Evolutionary conservation across 163 green algal genomes (phyloP).

Genomic region (Volvox carteri): DNA sequence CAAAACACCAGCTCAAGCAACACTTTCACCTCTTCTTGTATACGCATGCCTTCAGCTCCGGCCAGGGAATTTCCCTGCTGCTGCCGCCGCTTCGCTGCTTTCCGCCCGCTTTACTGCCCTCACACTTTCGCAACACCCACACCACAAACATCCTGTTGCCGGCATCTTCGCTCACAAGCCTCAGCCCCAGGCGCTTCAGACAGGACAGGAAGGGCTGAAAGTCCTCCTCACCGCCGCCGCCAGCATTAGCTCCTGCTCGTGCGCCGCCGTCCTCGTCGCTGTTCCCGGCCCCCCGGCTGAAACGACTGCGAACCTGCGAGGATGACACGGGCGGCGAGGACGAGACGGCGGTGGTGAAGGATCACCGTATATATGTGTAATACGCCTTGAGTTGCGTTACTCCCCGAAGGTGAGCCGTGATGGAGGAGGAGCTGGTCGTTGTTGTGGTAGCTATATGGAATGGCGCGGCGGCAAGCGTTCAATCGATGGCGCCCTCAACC

Average conservation of each 20-base stretch:
- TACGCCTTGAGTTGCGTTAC: too few species aligned
- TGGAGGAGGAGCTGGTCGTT: too few species aligned
- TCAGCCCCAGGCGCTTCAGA: conserved; percentile 84
- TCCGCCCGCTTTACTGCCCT: neutral
- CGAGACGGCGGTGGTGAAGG: neutral
- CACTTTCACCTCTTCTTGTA: conserved; percentile 89
- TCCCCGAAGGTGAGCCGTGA: too few species aligned
- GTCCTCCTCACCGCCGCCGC: conserved; percentile 57
- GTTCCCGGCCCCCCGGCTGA: conserved; percentile 27
- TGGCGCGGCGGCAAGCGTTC: too few species aligned
- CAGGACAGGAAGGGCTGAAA: conserved; percentile 79
- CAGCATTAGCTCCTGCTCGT: too few species aligned
- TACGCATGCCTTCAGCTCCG: conserved; percentile 90
- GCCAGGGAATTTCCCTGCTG: conserved; percentile 77
- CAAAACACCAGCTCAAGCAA: too few species aligned
- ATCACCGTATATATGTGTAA: too few species aligned
- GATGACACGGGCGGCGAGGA: neutral
- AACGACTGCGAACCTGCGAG: conserved; percentile 81
- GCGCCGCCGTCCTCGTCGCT: neutral
- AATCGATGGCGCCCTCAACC: too few species aligned
- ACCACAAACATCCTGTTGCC: conserved; percentile 96
- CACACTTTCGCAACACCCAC: conserved; percentile 83
- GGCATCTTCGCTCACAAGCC: conserved; percentile 77
- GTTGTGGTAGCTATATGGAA: too few species aligned
- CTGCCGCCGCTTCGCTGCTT: conserved; percentile 3